phyloP scores from a whole-genome alignment of 352 stramenopile species.

The Saprolegnia parasitica region DNA sequence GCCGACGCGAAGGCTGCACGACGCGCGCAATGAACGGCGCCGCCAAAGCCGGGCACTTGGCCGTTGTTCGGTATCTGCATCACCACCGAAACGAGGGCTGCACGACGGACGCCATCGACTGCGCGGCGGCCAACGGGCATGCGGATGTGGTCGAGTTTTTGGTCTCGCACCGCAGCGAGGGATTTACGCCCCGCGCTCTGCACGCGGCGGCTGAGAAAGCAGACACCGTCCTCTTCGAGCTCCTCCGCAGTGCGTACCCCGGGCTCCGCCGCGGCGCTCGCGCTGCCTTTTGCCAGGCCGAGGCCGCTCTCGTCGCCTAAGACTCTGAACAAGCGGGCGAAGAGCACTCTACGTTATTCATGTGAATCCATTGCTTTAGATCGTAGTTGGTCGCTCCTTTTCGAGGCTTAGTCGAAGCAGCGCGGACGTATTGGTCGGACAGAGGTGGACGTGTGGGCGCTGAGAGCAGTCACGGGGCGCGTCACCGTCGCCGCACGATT shows the following conservation, averaged over 20 bases:
- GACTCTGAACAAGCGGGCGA: neutral
- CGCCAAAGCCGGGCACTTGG: constrained; percentile 34
- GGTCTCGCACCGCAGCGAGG: constrained; percentile 17
- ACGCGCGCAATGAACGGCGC: constrained; percentile 57
- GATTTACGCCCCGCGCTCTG: constrained; percentile 16
- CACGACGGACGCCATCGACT: constrained; percentile 31
- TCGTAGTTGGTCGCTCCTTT: neutral
- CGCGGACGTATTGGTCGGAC: too few species aligned
- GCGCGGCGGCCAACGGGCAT: constrained; percentile 18
- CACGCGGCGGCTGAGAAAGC: neutral
- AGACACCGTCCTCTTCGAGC: neutral
- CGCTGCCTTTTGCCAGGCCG: neutral
- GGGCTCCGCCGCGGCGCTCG: neutral
- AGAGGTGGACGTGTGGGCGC: neutral
- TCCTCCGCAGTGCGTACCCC: neutral
- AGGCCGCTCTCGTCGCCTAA: neutral
- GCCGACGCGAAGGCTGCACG: constrained; percentile 38
- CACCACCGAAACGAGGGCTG: constrained; percentile 17
- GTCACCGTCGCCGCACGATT: neutral
- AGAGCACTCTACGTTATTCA: neutral
- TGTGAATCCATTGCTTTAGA: neutral
- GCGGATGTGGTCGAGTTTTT: constrained; percentile 15
- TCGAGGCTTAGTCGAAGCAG: neutral
- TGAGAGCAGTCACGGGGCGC: neutral
- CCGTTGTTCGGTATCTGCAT: constrained; percentile 14